Base-by-base conservation (phyloP, 164 flowering plant genomes). In the Cinnamomum chago region DNA sequence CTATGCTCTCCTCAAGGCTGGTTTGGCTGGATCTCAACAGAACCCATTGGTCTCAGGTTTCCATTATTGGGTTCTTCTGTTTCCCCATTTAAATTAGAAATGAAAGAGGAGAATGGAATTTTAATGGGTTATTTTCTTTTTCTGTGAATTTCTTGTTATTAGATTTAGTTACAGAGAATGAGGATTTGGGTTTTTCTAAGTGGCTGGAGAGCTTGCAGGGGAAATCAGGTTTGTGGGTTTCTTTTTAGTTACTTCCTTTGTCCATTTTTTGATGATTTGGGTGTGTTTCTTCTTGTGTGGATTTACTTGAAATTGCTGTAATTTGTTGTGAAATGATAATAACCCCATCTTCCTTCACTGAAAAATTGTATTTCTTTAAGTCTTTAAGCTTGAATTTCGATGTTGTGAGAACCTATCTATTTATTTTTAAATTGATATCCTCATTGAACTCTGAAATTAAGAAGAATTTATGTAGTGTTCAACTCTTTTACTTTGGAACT, bases 1-100 rank as follows among this genome's bases (percentile, higher is more conserved):
- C 82, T 95, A 92, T 82, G 97, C 90, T 58, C 90, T 95, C 40
- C 79, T 95, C 83, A 93, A 90, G 77, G 82, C 90, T 80, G 99
- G 99, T 40, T 73, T 89, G 13, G 99, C 93, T 86, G 99, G 99
- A 81, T 90, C 99, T 73, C 84, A 74, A 23, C 20, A 85, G 2
- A 95, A 86, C 74, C 98, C 99, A 13, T 73, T 92, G 30, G 72
- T 89, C 69, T 85, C 97, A 80, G 94, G 94, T 88, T 11, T 65
- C 52, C 2, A 5, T 14, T 27, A 1, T 22, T 20, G 68, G 66
- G 17, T 40, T 75, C 12, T 15, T 9, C 58, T 13, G 14, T 50
- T 12, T 10, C 23, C 15, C 33, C 22, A 12, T 7, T 14, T 7
- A 2, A 25, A 3, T 23, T 14, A 64, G 67, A 14, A 22, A 22